Evolutionary conservation across 2,329 filamentous ascomycete species (phyloP).

Genomic region (Penicillium crustosum): DNA sequence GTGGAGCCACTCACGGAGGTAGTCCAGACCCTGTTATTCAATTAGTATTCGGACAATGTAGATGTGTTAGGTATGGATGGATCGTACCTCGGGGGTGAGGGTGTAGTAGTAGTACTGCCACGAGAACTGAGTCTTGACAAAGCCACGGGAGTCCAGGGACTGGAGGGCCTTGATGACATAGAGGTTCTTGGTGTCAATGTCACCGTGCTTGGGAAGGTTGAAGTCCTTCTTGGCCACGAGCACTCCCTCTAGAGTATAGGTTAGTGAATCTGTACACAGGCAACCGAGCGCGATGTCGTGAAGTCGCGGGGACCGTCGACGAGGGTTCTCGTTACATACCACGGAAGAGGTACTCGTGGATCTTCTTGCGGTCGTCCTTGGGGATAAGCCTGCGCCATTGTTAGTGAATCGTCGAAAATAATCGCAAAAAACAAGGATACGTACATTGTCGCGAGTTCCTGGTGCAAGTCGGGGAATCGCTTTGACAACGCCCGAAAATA

Average conservation of each 20-base stretch:
- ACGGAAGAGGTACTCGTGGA: conserved; percentile 99
- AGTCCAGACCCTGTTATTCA: conserved; percentile 75
- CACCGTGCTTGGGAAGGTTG: conserved; percentile 95
- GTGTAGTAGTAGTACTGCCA: conserved; percentile 99
- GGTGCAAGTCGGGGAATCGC: conserved; percentile 55
- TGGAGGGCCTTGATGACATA: conserved; percentile 99
- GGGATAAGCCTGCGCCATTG: conserved; percentile 78
- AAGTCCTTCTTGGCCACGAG: conserved; percentile 99
- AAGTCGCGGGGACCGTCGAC: conserved; percentile 14
- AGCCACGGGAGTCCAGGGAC: conserved; percentile 96
- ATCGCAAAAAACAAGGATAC: conserved; percentile 15
- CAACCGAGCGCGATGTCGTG: conserved; percentile 4
- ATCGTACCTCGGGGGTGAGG: conserved; percentile 75
- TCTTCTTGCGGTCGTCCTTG: conserved; percentile 99
- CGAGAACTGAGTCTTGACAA: conserved; percentile 99
- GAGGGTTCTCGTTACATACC: conserved; percentile 53
- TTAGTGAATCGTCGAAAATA: conserved; percentile 16
- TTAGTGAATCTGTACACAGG: conserved; percentile 14
- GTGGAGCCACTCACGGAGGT: conserved; percentile 99
- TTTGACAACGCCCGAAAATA: conserved; percentile 46
- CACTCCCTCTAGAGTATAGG: conserved; percentile 60
- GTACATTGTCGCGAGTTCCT: conserved; percentile 57
- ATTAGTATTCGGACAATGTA: background rate
- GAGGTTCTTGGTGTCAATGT: conserved; percentile 99
- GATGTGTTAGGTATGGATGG: background rate